Evolutionary conservation across 1,139 yeast species (phyloP), one percentile per base, ranked within the genome.

Genomic region (Pichia sp.): DNA sequence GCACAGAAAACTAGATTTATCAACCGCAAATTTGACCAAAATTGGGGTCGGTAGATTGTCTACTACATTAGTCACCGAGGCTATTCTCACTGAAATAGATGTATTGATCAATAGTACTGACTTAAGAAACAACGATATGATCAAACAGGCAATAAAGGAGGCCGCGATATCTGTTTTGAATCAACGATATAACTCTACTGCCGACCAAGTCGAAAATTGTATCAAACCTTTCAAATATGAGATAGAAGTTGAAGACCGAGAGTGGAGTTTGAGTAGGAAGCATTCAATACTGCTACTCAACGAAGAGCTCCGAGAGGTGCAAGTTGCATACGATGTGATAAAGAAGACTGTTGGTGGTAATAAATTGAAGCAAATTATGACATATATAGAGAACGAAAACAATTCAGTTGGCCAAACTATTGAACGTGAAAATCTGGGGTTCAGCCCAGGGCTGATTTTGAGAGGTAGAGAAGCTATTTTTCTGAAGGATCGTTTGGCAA

Each of bases 141-240:
- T 96, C 1, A 82, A 83, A 61, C 80, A 82, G 44, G 85, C 90
- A 5, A 93, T 95, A 29, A 81, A 80, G 54, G 96, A 90, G 48
- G 96, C 97, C 0, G 96, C 97, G 0, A 79, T 82, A 45, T 75
- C 84, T 26, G 96, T 95, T 1, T 74, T 95, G 59, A 82, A 85
- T 59, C 75, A 87, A 42, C 82, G 93, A 60, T 93, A 81, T 67
- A 90, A 86, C 62, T 86, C 96, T 1, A 93, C 99, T 0, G 95
- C 99, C 0, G 99, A 95, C 68, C 99, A 95, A 69, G 99, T 95
- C 15, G 99, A 95, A 67, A 95, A 93, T 70, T 92, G 98, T 73
- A 92, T 95, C 66, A 95, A 95, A 70, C 99, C 99, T 1, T 93
- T 86, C 73, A 95, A 95, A 71, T 93, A 93, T 70, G 99, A 95